Conservation (phyloP, 305 asterid genomes). For the Solanum hybrid region DNA sequence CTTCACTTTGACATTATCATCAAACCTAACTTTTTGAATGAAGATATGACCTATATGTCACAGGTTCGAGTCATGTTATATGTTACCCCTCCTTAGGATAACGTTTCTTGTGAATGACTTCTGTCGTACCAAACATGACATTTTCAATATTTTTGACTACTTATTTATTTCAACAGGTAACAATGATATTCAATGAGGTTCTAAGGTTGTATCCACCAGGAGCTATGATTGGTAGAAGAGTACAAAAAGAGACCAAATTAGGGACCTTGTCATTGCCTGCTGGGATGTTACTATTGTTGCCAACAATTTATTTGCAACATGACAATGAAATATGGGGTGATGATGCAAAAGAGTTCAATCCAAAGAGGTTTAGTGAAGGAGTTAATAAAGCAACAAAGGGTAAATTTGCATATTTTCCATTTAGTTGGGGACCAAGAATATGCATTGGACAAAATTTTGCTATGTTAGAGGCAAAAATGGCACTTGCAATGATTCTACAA, state of each 20-base stretch:
- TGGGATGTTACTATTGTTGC: constrained; percentile 6
- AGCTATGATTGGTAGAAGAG: background rate
- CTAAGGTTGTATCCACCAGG: constrained; percentile 21
- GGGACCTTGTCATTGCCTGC: constrained; percentile 2
- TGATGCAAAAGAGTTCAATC: constrained; percentile 20
- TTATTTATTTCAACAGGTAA: background rate
- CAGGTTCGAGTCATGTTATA: background rate
- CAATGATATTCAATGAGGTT: constrained; percentile 20
- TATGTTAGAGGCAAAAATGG: constrained; percentile 8
- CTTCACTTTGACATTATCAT: background rate
- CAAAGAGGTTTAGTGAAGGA: constrained; percentile 17
- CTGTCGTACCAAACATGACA: background rate
- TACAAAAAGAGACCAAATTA: background rate
- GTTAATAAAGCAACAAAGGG: constrained; percentile 12
- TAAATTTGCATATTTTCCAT: constrained; percentile 23
- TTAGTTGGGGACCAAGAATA: constrained; percentile 47
- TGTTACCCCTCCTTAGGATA: no score
- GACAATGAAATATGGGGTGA: constrained; percentile 17
- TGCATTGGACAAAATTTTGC: background rate
- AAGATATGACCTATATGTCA: background rate
- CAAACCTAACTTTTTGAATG: background rate
- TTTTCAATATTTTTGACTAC: background rate
- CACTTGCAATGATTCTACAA: background rate
- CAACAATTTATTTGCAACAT: constrained; percentile 12
- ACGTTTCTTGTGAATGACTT: no score